Conservation (phyloP, 1,139 yeast species). For the Diutina scorzettiae region DNA sequence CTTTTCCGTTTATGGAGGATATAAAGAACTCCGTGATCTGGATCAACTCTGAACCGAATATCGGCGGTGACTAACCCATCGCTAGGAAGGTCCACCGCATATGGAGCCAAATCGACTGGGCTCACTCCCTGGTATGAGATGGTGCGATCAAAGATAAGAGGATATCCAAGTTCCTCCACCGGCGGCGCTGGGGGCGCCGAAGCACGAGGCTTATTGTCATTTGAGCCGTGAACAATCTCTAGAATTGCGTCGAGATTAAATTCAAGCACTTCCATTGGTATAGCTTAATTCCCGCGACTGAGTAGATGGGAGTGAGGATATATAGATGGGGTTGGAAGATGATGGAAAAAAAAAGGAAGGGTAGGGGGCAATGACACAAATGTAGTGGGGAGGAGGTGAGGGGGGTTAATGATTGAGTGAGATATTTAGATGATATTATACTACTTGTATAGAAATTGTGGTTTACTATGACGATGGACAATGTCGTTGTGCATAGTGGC, state of each 20-base stretch:
- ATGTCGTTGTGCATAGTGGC: too few species aligned
- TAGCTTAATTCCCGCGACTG: neutral
- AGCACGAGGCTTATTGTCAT: neutral
- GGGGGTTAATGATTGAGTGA: neutral
- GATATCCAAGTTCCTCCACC: neutral
- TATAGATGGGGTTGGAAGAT: neutral
- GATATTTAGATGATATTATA: too few species aligned
- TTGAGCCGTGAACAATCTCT: neutral
- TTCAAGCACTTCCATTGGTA: slow-evolving; percentile 1
- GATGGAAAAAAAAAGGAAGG: neutral
- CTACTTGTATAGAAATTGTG: too few species aligned
- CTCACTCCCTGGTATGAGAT: neutral
- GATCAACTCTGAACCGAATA: neutral
- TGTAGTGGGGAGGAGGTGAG: neutral
- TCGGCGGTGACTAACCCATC: neutral
- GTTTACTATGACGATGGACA: too few species aligned
- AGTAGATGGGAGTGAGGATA: neutral
- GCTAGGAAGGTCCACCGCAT: neutral
- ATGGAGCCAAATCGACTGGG: neutral
- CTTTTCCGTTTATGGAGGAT: neutral
- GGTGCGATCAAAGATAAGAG: neutral
- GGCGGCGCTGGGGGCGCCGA: neutral
- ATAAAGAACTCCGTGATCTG: neutral
- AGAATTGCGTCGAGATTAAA: neutral
- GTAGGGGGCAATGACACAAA: neutral